phyloP scores from a whole-genome alignment of 1,139 yeast species.

The Yamadazyma pseudoaaseri region DNA sequence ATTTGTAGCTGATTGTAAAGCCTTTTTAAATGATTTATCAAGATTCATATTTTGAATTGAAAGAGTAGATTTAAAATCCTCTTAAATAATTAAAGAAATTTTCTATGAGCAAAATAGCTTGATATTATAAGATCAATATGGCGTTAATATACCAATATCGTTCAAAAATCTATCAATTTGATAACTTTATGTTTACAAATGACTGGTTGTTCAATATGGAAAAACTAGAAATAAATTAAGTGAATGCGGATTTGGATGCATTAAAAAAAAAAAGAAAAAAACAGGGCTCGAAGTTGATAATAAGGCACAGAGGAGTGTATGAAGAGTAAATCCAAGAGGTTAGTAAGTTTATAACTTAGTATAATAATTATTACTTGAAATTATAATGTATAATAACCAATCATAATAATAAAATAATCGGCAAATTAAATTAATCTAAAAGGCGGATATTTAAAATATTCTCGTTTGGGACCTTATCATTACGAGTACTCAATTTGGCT shows the following conservation, averaged over 20 bases:
- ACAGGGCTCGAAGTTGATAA: neutral
- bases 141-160: too few relatives aligned
- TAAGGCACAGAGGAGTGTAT: neutral
- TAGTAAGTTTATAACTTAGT: too few relatives aligned
- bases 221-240: conserved; percentile 1
- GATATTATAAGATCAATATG: too few relatives aligned
- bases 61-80: conserved; percentile 6
- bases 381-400: too few relatives aligned
- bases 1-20: conserved; percentile 16
- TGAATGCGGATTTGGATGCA: conserved; percentile 2
- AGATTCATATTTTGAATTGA: neutral
- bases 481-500: neutral
- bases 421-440: too few relatives aligned
- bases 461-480: neutral
- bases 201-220: conserved; percentile 1
- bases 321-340: too few relatives aligned
- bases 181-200: neutral
- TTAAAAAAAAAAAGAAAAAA: neutral
- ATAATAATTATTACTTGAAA: too few relatives aligned
- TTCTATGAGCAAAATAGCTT: too few relatives aligned
- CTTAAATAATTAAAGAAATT: too few relatives aligned
- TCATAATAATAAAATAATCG: too few relatives aligned
- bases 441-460: too few relatives aligned
- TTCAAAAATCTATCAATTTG: too few relatives aligned
- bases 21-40: conserved; percentile 17